Evolutionary conservation across 176 grass and related monocot genomes (phyloP).

Genomic region (Ampelocalamus luodianensis): DNA sequence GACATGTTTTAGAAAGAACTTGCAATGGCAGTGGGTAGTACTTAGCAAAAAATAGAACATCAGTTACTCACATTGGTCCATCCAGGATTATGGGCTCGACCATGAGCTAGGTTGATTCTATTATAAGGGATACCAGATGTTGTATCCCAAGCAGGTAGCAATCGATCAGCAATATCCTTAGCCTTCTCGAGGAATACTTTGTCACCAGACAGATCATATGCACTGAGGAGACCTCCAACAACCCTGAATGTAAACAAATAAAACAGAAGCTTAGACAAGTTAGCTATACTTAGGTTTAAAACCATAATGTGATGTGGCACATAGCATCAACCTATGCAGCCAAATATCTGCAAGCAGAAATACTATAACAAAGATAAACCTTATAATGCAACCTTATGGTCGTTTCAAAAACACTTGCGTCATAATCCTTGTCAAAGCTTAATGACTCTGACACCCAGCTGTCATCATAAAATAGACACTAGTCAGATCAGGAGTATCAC

Average conservation of each 20-base stretch:
- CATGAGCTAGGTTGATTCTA: slow-evolving; percentile 93
- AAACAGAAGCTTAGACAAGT: slow-evolving; percentile 45
- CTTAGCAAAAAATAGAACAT: slow-evolving; percentile 39
- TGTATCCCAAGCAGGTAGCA: slow-evolving; percentile 99
- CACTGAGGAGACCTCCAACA: slow-evolving; percentile 92
- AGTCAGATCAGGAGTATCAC: slow-evolving; percentile 37
- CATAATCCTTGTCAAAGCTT: slow-evolving; percentile 98
- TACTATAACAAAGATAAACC: slow-evolving; percentile 76
- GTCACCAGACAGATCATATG: slow-evolving; percentile 92
- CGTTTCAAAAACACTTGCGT: slow-evolving; percentile 98
- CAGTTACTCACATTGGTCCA: slow-evolving; percentile 82
- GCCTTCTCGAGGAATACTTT: slow-evolving; percentile 94
- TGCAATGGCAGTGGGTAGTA: not conserved
- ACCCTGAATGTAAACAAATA: slow-evolving; percentile 68
- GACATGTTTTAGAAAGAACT: slow-evolving; percentile 14
- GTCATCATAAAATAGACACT: slow-evolving; percentile 48
- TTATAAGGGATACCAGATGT: slow-evolving; percentile 94
- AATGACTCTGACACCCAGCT: slow-evolving; percentile 94
- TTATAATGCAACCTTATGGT: slow-evolving; percentile 99
- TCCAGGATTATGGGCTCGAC: slow-evolving; percentile 90
- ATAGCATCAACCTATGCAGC: slow-evolving; percentile 21
- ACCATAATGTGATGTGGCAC: not conserved
- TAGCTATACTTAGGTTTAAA: slow-evolving; percentile 32
- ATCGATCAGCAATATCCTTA: slow-evolving; percentile 91
- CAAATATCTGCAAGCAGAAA: slow-evolving; percentile 42